Evolutionary conservation across 2,329 filamentous ascomycete genomes (phyloP).

Genomic region (Acephala macrosclerotiorum): DNA sequence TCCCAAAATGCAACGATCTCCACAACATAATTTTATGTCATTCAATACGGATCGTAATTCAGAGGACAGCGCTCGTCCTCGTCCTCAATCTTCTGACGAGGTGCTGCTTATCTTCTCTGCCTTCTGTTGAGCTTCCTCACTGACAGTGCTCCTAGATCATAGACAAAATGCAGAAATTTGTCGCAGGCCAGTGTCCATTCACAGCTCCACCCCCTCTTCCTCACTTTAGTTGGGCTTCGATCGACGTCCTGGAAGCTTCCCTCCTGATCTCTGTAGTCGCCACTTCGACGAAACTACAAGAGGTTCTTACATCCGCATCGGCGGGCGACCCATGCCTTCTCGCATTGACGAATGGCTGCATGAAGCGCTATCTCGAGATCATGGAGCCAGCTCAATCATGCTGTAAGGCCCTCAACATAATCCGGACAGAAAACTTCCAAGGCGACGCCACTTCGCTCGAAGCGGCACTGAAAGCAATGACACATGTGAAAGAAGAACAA

Average conservation of each 20-base stretch:
- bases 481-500: background rate
- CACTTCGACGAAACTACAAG: background rate
- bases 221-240: slow-evolving; percentile 5
- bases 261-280: background rate
- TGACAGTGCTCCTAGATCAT: background rate
- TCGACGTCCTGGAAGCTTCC: background rate
- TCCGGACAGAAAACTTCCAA: background rate
- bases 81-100: background rate
- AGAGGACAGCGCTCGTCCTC: no score
- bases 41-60: background rate
- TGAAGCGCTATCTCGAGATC: background rate
- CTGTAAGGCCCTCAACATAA: background rate
- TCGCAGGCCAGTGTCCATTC: background rate
- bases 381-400: background rate
- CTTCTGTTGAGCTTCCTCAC: background rate
- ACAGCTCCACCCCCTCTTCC: background rate
- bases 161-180: background rate
- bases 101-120: background rate
- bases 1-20: background rate
- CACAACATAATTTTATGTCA: background rate
- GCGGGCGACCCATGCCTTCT: background rate
- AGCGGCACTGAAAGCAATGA: background rate
- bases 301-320: background rate
- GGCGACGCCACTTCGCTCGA: background rate
- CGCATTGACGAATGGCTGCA: background rate